Conservation (phyloP, 1,284 basidiomycete species). For the Microbotryum intermedium region DNA sequence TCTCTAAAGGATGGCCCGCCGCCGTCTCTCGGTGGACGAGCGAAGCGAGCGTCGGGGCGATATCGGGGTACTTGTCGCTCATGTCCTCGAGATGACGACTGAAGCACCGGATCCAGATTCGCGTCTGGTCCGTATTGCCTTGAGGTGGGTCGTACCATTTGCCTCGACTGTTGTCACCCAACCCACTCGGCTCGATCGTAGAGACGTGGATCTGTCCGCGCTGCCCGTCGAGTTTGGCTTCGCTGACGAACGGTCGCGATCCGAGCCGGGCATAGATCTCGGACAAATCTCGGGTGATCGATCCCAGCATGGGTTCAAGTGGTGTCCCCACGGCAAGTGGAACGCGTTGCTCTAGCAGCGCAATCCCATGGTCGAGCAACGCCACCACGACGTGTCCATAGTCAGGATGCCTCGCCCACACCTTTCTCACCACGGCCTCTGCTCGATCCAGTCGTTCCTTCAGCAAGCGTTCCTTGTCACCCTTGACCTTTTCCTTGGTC, state of each 20-base stretch:
- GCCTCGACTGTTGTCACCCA: not conserved
- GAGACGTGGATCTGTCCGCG: constrained; percentile 70
- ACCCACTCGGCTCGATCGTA: not conserved
- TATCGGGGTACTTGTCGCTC: constrained; percentile 69
- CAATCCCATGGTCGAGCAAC: constrained; percentile 39
- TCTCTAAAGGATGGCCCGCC: constrained; percentile 29
- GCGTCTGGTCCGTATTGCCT: constrained; percentile 17
- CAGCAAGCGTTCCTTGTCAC: constrained; percentile 26
- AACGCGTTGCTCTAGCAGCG: constrained; percentile 43
- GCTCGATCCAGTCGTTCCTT: constrained; percentile 35
- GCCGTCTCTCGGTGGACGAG: constrained; percentile 37
- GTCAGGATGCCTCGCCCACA: constrained; percentile 81
- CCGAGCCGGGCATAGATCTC: constrained; percentile 67
- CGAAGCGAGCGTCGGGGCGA: constrained; percentile 49
- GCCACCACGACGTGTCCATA: constrained; percentile 68
- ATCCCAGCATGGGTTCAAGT: constrained; percentile 46
- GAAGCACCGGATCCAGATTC: constrained; percentile 60
- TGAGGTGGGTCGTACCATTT: not conserved
- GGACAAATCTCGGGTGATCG: constrained; percentile 63
- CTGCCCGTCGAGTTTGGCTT: constrained; percentile 80
- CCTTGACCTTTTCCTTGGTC: constrained; percentile 3
- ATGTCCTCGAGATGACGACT: constrained; percentile 68
- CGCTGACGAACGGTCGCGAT: constrained; percentile 61
- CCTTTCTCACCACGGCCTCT: constrained; percentile 53
- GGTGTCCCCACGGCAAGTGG: constrained; percentile 60